A percentile compares a stretch with the other conserved stretches of the same genome.
These are phyloP conservation scores for Phytopythium mirpurense DNA, from an alignment of 352 stramenopile species.

Conservation along the genomic window DNA sequence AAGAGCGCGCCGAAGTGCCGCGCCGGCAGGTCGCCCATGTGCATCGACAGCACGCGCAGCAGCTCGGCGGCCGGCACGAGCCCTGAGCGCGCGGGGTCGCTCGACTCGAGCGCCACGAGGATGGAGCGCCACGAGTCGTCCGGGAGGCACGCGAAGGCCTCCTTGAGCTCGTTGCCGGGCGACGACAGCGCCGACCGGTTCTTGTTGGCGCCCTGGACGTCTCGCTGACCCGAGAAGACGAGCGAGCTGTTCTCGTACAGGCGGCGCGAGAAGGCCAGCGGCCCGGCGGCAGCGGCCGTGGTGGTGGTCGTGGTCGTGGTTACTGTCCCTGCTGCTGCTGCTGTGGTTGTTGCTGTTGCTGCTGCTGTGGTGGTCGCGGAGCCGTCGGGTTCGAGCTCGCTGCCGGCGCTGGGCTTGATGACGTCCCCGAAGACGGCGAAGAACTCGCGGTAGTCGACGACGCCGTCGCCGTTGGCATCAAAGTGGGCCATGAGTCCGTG, in stretches of 20 bases:
- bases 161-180: slow-evolving; percentile 65
- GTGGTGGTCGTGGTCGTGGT: no score
- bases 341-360: no score
- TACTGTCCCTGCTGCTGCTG: no score
- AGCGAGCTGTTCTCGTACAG: slow-evolving; percentile 62
- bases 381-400: not conserved
- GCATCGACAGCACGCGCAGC: slow-evolving; percentile 55
- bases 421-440: slow-evolving; percentile 54
- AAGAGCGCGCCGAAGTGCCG: slow-evolving; percentile 55
- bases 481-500: slow-evolving; percentile 27
- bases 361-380: no score
- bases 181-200: slow-evolving; percentile 51
- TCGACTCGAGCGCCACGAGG: slow-evolving; percentile 59
- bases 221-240: slow-evolving; percentile 37
- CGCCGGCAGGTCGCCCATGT: slow-evolving; percentile 45
- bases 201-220: slow-evolving; percentile 56
- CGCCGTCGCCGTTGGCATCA: slow-evolving; percentile 30
- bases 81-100: slow-evolving; percentile 50
- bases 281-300: no score
- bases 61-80: slow-evolving; percentile 57
- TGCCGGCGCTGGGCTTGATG: slow-evolving; percentile 21
- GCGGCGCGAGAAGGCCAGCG: slow-evolving; percentile 15
- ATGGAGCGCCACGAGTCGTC: slow-evolving; percentile 60
- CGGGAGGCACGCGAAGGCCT: slow-evolving; percentile 51
- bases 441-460: slow-evolving; percentile 60